phyloP scores from a whole-genome alignment of 75 land plant genomes.

The Picea glauca region DNA sequence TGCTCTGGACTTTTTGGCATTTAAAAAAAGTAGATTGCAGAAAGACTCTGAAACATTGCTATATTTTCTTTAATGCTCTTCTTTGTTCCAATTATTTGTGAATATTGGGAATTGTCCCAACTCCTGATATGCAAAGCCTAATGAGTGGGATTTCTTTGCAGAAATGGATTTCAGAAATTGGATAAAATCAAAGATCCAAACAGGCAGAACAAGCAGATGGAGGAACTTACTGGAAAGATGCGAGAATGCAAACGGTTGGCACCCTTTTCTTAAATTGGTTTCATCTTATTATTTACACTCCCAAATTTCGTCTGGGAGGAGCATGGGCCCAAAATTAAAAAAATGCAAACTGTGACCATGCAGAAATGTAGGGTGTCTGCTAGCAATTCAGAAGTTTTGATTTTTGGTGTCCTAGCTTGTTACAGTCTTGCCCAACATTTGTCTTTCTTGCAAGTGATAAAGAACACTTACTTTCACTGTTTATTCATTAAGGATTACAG shows the following conservation, averaged over 20 bases:
- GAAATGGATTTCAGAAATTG: slow-evolving; percentile 86
- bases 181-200: slow-evolving; percentile 84
- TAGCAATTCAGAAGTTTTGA: no score
- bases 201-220: slow-evolving; percentile 82
- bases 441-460: neutral
- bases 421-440: neutral
- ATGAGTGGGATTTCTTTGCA: slow-evolving; percentile 20
- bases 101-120: neutral
- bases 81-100: neutral
- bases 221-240: slow-evolving; percentile 93
- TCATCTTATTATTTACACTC: neutral
- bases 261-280: neutral
- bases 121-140: neutral
- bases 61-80: no score
- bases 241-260: slow-evolving; percentile 83
- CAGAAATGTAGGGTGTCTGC: no score
- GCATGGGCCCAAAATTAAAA: no score
- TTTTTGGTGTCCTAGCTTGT: no score
- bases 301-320: no score
- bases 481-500: neutral
- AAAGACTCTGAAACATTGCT: no score
- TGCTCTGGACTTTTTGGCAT: no score
- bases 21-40: no score
- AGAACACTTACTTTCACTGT: neutral
- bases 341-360: no score